Conservation (phyloP, 2,329 filamentous ascomycete genomes). For the Anisogramma anomala region DNA sequence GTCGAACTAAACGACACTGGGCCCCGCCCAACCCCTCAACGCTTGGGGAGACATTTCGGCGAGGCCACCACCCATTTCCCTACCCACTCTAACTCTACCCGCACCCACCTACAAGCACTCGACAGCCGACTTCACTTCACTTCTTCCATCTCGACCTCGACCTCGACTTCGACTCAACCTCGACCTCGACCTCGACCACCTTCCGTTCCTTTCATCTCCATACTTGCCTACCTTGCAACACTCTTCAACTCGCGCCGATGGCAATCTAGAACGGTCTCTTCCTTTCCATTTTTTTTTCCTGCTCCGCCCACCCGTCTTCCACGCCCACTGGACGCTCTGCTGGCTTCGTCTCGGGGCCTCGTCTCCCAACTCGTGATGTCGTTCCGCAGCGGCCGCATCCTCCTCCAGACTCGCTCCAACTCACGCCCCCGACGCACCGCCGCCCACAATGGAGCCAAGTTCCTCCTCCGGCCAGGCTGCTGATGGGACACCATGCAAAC, state of each 20-base stretch:
- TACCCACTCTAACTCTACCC: no score
- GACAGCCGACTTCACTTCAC: not conserved
- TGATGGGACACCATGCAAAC: slow-evolving; percentile 22
- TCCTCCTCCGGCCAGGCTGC: slow-evolving; percentile 13
- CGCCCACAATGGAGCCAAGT: slow-evolving; percentile 7
- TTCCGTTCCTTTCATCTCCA: not conserved
- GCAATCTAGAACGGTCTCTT: not conserved
- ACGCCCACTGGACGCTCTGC: slow-evolving; percentile 2
- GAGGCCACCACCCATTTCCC: not conserved
- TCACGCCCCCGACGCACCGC: slow-evolving; percentile 5
- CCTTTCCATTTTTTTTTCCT: not conserved
- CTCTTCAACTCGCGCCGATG: not conserved
- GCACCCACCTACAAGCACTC: no score
- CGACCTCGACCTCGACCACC: not conserved
- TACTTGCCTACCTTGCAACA: not conserved
- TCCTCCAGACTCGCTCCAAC: slow-evolving; percentile 1
- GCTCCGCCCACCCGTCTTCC: not conserved
- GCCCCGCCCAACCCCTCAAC: no score
- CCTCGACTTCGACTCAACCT: not conserved
- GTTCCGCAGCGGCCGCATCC: slow-evolving; percentile 8
- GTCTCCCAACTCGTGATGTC: slow-evolving; percentile 14
- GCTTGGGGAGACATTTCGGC: no score
- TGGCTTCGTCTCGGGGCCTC: slow-evolving; percentile 7
- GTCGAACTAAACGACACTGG: no score
- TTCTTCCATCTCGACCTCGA: not conserved